Conservation (phyloP, 2,329 filamentous ascomycete species). For the Xylaria sp. region DNA sequence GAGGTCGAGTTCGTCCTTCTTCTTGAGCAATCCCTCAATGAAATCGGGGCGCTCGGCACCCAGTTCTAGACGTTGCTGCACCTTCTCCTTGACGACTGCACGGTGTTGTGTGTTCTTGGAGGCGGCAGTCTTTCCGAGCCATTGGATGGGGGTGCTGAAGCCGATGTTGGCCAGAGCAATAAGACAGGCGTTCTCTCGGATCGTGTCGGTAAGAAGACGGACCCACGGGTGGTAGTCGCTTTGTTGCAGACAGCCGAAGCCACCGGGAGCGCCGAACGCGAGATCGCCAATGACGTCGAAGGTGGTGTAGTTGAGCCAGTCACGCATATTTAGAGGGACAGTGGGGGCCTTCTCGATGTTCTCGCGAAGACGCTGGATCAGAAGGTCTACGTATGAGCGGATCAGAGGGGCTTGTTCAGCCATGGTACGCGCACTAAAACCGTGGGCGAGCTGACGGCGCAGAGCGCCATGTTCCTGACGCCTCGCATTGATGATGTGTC, state of each 20-base stretch:
- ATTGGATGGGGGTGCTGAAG: slow-evolving; percentile 33
- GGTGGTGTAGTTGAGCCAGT: slow-evolving; percentile 54
- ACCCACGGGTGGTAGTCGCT: slow-evolving; percentile 52
- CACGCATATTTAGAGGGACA: slow-evolving; percentile 48
- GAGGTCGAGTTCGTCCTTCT: slow-evolving; percentile 44
- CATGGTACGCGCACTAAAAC: slow-evolving; percentile 54
- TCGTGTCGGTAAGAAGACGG: slow-evolving; percentile 45
- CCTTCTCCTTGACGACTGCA: slow-evolving; percentile 40
- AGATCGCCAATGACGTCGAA: slow-evolving; percentile 60
- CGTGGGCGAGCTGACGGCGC: slow-evolving; percentile 52
- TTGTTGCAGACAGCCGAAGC: slow-evolving; percentile 51
- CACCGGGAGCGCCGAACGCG: slow-evolving; percentile 54
- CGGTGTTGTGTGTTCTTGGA: slow-evolving; percentile 40
- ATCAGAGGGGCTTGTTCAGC: slow-evolving; percentile 55
- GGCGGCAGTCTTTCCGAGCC: slow-evolving; percentile 32
- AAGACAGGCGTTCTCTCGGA: slow-evolving; percentile 41
- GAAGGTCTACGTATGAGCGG: slow-evolving; percentile 50
- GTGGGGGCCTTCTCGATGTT: slow-evolving; percentile 41
- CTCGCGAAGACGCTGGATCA: slow-evolving; percentile 48
- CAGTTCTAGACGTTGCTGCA: slow-evolving; percentile 45
- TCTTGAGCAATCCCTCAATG: slow-evolving; percentile 47
- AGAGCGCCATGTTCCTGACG: slow-evolving; percentile 50
- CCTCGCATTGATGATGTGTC: slow-evolving; percentile 47
- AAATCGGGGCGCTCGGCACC: slow-evolving; percentile 48
- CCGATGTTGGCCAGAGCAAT: slow-evolving; percentile 37